phyloP scores from a whole-genome alignment of 2,329 filamentous ascomycete species.

The Bipolaris oryzae region DNA sequence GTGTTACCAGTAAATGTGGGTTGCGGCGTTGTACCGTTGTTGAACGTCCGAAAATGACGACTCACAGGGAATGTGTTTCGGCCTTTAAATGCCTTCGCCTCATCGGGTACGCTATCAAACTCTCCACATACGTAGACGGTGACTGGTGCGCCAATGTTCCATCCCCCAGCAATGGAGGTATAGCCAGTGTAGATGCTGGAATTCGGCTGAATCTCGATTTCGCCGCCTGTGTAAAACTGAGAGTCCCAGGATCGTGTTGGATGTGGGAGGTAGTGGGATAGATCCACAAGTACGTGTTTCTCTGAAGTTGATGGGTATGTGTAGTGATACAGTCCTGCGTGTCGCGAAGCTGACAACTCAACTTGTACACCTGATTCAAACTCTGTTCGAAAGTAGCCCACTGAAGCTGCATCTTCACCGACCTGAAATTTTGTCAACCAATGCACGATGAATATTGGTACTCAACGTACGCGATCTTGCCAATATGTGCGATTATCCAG shows the following conservation, averaged over 20 bases:
- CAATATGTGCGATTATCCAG: constrained; percentile 52
- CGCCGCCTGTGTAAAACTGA: constrained; percentile 45
- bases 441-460: not conserved
- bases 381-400: constrained; percentile 47
- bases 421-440: constrained; percentile 19
- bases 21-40: constrained; percentile 38
- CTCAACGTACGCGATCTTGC: constrained; percentile 42
- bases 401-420: constrained; percentile 40
- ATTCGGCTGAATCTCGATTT: constrained; percentile 43
- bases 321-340: constrained; percentile 48
- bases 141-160: constrained; percentile 46
- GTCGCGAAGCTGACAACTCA: constrained; percentile 46
- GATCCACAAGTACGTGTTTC: constrained; percentile 54
- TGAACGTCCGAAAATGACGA: constrained; percentile 40
- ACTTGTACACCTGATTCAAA: constrained; percentile 45
- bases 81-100: constrained; percentile 39
- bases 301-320: constrained; percentile 46
- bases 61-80: constrained; percentile 47
- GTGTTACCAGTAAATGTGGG: constrained; percentile 37
- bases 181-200: constrained; percentile 41
- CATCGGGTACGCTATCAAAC: constrained; percentile 34
- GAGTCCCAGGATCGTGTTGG: constrained; percentile 44
- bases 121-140: constrained; percentile 47
- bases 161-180: constrained; percentile 45
- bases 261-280: constrained; percentile 53